phyloP scores from a whole-genome alignment of 768 basidiomycete species.

The Russula foetens region DNA sequence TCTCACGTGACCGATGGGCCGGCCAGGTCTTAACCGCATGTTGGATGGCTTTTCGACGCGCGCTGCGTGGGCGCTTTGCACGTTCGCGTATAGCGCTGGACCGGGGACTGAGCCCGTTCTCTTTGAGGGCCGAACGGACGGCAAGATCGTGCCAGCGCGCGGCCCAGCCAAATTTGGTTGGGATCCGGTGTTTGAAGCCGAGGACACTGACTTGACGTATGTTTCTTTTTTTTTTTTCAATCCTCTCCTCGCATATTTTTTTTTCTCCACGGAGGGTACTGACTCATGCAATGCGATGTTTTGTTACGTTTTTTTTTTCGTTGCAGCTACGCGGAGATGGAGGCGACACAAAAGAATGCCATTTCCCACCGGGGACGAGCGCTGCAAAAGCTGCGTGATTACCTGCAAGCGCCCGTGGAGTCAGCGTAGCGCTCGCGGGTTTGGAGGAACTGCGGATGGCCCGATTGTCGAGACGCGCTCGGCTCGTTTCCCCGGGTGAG shows the following conservation, averaged over 20 bases:
- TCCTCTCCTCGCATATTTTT: too few species aligned
- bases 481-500: neutral
- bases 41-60: conserved; percentile 69
- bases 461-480: too few species aligned
- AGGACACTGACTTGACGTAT: conserved; percentile 70
- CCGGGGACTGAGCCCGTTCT: conserved; percentile 72
- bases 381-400: conserved; percentile 44
- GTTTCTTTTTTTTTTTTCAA: conserved; percentile 11
- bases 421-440: neutral
- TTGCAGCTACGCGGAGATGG: conserved; percentile 64
- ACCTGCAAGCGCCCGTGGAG: conserved; percentile 26
- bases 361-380: conserved; percentile 63
- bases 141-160: conserved; percentile 79
- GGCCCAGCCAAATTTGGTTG: conserved; percentile 81
- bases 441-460: too few species aligned
- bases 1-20: too few species aligned
- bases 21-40: conserved; percentile 70
- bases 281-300: neutral
- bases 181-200: conserved; percentile 82
- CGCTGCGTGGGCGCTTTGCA: conserved; percentile 86
- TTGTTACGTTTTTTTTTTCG: neutral
- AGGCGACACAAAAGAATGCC: conserved; percentile 48
- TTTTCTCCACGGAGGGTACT: too few species aligned
- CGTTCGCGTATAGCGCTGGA: conserved; percentile 88
- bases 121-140: conserved; percentile 84